A percentile compares a stretch with the other conserved stretches of the same genome.
Conservation (phyloP, 805 yeast species). For the Metschnikowia sp. region DNA sequence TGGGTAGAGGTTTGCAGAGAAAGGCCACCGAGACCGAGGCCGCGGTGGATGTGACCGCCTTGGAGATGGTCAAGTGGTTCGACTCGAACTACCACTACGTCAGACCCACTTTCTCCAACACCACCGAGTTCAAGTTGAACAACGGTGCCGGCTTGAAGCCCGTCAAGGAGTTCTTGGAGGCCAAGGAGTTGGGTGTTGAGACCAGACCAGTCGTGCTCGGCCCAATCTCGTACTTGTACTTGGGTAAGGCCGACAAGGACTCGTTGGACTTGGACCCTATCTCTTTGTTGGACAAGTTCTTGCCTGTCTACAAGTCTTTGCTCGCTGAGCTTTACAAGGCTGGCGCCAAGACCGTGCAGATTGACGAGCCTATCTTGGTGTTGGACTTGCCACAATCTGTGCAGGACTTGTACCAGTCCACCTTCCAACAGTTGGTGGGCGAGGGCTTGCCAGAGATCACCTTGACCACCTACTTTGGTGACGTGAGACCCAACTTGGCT, state of each 20-base stretch:
- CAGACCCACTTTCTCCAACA: slow-evolving; percentile 96
- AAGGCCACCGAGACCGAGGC: slow-evolving; percentile 81
- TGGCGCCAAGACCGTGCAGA: slow-evolving; percentile 93
- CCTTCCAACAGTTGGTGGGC: slow-evolving; percentile 73
- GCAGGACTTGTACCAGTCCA: slow-evolving; percentile 83
- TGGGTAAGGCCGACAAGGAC: slow-evolving; percentile 99
- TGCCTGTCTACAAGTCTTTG: slow-evolving; percentile 91
- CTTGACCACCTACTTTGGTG: slow-evolving; percentile 95
- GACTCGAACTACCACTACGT: slow-evolving; percentile 99
- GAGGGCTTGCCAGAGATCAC: slow-evolving; percentile 71
- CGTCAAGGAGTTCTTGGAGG: slow-evolving; percentile 96
- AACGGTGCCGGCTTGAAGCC: slow-evolving; percentile 76
- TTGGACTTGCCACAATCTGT: slow-evolving; percentile 84
- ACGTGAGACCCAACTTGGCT: slow-evolving; percentile 91
- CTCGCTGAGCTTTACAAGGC: slow-evolving; percentile 85
- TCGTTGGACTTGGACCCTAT: slow-evolving; percentile 93
- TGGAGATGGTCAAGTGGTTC: slow-evolving; percentile 99
- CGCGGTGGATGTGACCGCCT: slow-evolving; percentile 97
- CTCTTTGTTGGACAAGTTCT: slow-evolving; percentile 78
- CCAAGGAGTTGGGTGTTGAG: slow-evolving; percentile 91
- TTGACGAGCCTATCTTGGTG: slow-evolving; percentile 96
- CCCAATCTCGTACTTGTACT: slow-evolving; percentile 90
- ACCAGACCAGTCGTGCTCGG: slow-evolving; percentile 98
- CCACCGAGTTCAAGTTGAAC: slow-evolving; percentile 92
- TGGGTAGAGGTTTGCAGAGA: slow-evolving; percentile 99